A percentile compares a stretch with the other conserved stretches of the same genome.
phyloP scores from a whole-genome alignment of 768 basidiomycete genomes.

The Serendipita sp. region DNA sequence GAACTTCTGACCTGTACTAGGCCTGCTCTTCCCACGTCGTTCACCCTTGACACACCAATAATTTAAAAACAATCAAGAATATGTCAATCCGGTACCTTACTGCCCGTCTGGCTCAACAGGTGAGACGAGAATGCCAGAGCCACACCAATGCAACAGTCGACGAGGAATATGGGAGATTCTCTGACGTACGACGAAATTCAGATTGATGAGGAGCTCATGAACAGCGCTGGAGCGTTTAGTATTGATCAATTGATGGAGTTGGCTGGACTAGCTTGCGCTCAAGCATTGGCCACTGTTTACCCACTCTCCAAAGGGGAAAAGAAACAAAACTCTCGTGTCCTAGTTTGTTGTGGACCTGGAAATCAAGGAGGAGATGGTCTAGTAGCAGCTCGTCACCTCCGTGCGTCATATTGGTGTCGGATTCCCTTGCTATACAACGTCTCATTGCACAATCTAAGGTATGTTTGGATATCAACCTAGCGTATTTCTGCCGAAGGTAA shows the following conservation, averaged over 20 bases:
- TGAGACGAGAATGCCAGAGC: slow-evolving; percentile 15
- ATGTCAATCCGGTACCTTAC: slow-evolving; percentile 52
- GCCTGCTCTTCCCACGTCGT: not conserved
- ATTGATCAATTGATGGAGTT: slow-evolving; percentile 94
- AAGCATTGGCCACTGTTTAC: slow-evolving; percentile 67
- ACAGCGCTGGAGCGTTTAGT: slow-evolving; percentile 72
- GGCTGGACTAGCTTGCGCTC: slow-evolving; percentile 86
- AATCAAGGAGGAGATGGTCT: slow-evolving; percentile 97
- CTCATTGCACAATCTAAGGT: slow-evolving; percentile 25
- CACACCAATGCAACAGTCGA: not conserved
- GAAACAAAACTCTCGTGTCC: slow-evolving; percentile 41
- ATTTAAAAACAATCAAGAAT: slow-evolving; percentile 6
- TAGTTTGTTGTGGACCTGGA: slow-evolving; percentile 95
- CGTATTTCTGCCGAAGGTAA: slow-evolving; percentile 87
- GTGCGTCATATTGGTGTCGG: slow-evolving; percentile 21
- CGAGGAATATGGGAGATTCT: not conserved
- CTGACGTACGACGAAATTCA: slow-evolving; percentile 17
- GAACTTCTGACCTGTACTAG: not conserved
- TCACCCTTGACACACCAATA: not conserved
- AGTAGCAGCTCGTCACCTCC: slow-evolving; percentile 87
- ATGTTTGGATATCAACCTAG: slow-evolving; percentile 85
- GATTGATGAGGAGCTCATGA: slow-evolving; percentile 96
- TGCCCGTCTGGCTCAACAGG: slow-evolving; percentile 63
- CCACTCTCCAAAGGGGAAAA: slow-evolving; percentile 29
- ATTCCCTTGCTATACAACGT: not conserved